phyloP scores from a whole-genome alignment of 2,329 filamentous ascomycete genomes.

The Hyphodiscus sp. region DNA sequence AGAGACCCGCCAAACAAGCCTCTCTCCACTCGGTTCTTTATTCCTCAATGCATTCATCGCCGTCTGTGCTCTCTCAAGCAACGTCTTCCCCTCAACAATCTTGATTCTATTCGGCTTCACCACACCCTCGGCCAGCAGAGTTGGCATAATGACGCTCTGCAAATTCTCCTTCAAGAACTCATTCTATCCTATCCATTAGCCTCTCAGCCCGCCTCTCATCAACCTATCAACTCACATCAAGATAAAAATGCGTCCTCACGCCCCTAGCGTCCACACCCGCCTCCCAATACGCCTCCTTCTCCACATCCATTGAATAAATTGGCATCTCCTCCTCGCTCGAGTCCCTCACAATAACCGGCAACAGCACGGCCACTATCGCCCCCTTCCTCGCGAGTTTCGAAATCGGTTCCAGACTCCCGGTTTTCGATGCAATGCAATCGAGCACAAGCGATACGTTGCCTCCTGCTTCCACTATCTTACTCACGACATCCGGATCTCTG shows the following conservation, averaged over 20 bases:
- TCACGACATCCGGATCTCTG: conserved; percentile 16
- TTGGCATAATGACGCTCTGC: conserved; percentile 23
- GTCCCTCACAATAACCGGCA: conserved; percentile 52
- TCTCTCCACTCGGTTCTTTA: conserved; percentile 39
- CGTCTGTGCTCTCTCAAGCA: conserved; percentile 30
- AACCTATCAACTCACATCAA: conserved; percentile 33
- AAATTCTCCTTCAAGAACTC: conserved; percentile 40
- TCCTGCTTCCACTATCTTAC: conserved; percentile 22
- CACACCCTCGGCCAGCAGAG: conserved; percentile 30
- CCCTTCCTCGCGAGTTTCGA: conserved; percentile 43
- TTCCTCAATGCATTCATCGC: conserved; percentile 37
- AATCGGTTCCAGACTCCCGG: conserved; percentile 42
- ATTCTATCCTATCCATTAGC: conserved; percentile 35
- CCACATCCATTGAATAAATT: conserved; percentile 48
- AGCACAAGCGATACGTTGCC: conserved; percentile 39
- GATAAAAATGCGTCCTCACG: conserved; percentile 50
- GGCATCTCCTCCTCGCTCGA: conserved; percentile 41
- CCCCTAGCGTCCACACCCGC: conserved; percentile 46
- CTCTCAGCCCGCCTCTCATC: not conserved
- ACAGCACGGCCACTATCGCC: conserved; percentile 48
- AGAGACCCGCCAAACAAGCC: conserved; percentile 32
- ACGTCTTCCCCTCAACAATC: conserved; percentile 35
- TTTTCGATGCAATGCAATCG: conserved; percentile 48
- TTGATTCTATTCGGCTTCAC: conserved; percentile 36
- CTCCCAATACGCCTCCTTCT: conserved; percentile 39